A percentile compares a stretch with the other conserved stretches of the same genome.
Conservation (phyloP, 78 protist genomes). For the Monosiga brevicollis region DNA sequence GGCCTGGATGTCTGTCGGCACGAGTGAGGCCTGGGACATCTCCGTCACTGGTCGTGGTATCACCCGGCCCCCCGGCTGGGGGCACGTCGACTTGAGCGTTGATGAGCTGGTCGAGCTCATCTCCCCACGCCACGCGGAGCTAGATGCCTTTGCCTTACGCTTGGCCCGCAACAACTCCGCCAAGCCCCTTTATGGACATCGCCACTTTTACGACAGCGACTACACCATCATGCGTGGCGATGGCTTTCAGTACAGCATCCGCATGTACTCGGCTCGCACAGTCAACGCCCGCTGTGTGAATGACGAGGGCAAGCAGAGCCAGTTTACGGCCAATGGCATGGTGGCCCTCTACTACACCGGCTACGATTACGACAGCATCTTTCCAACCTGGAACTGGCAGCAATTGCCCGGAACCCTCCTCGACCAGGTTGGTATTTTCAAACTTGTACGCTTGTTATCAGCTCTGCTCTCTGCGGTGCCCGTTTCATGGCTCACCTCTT, state of each 20-base stretch:
- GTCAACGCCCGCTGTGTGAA: not conserved
- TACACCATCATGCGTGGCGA: not conserved
- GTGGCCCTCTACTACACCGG: not conserved
- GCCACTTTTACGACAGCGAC: not conserved
- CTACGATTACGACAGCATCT: not conserved
- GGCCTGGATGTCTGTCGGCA: not conserved
- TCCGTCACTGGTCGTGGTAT: not conserved
- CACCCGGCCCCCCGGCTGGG: not conserved
- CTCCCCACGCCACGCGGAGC: not conserved
- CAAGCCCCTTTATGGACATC: not conserved
- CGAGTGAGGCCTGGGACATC: not conserved
- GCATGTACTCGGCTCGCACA: not conserved
- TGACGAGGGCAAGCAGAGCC: not conserved
- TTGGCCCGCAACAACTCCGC: not conserved
- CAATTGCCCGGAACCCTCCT: not conserved
- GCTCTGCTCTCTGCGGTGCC: too few relatives aligned
- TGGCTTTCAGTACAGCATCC: not conserved
- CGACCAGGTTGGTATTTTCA: too few relatives aligned
- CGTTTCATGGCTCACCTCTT: too few relatives aligned
- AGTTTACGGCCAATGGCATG: not conserved
- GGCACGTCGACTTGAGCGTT: too few relatives aligned
- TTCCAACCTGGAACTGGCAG: not conserved
- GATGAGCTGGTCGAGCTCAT: not conserved
- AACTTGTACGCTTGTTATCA: too few relatives aligned
- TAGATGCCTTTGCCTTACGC: not conserved